phyloP scores from a whole-genome alignment of 371 early-diverging fungal genomes.

The Batkoa obscura region DNA sequence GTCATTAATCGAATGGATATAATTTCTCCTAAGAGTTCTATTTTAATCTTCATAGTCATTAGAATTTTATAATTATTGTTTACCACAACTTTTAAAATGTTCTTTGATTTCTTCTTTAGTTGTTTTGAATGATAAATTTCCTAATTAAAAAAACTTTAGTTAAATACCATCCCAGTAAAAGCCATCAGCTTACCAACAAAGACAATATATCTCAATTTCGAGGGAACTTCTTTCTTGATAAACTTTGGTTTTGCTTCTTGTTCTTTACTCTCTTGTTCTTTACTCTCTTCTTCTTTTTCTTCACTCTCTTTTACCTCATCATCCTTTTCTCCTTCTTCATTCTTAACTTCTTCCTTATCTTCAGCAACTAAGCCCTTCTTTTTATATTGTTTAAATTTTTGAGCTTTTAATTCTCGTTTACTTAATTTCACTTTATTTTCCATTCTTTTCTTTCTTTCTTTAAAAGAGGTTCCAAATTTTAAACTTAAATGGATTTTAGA shows the following conservation, averaged over 20 bases:
- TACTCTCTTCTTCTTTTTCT: conserved; percentile 30
- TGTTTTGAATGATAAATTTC: conserved; percentile 43
- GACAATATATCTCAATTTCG: neutral
- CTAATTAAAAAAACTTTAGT: conserved; percentile 8
- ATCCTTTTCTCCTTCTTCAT: neutral
- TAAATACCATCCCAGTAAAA: neutral
- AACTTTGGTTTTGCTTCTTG: neutral
- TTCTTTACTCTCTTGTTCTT: no score
- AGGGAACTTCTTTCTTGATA: neutral
- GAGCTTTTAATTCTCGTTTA: neutral
- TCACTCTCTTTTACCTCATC: neutral
- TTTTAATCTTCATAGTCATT: no score
- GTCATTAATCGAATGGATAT: conserved; percentile 44
- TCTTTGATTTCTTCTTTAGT: conserved; percentile 39
- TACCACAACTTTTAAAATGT: conserved; percentile 35
- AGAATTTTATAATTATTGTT: neutral
- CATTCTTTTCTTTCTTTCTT: no score
- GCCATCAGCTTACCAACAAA: neutral
- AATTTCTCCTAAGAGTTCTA: conserved; percentile 13
- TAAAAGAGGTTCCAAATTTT: no score
- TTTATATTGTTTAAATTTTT: neutral
- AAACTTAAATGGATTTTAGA: no score
- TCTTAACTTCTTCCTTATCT: neutral
- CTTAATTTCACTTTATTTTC: no score
- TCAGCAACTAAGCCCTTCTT: neutral